Conservation (phyloP, 1,139 yeast species). For the Scheffersomyces segobiensis region DNA sequence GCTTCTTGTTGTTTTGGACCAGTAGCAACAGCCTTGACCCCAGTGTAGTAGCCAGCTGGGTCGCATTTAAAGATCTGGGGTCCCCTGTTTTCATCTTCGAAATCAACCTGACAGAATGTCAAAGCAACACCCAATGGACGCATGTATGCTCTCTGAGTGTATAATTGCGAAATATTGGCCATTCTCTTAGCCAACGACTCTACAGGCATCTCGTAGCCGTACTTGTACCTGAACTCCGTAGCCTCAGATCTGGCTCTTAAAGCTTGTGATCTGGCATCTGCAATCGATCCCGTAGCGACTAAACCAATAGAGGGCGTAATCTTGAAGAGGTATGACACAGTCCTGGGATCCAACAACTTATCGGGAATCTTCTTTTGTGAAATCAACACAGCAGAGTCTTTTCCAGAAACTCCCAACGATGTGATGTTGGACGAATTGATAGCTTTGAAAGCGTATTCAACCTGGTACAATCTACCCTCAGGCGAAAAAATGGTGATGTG, state of each 20-base stretch:
- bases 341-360: constrained; percentile 79
- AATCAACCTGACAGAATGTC: constrained; percentile 74
- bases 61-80: constrained; percentile 93
- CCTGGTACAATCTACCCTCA: constrained; percentile 96
- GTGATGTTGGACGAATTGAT: constrained; percentile 91
- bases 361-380: constrained; percentile 97
- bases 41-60: constrained; percentile 95
- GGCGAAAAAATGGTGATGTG: constrained; percentile 98
- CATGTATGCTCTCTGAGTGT: constrained; percentile 99
- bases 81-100: constrained; percentile 78
- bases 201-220: constrained; percentile 96
- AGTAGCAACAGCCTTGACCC: constrained; percentile 89
- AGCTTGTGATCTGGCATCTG: constrained; percentile 93
- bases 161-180: constrained; percentile 93
- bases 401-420: constrained; percentile 82
- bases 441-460: constrained; percentile 96
- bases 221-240: constrained; percentile 89
- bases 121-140: constrained; percentile 94
- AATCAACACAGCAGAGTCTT: constrained; percentile 85
- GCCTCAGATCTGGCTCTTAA: constrained; percentile 91
- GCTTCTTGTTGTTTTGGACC: constrained; percentile 99
- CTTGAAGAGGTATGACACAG: constrained; percentile 82
- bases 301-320: constrained; percentile 84
- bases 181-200: constrained; percentile 91
- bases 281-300: constrained; percentile 94